A percentile compares a stretch with the other conserved stretches of the same genome.
These are phyloP conservation scores for Venturia oleaginea DNA, from an alignment of 2,329 filamentous ascomycete species.

Conservation along the genomic window DNA sequence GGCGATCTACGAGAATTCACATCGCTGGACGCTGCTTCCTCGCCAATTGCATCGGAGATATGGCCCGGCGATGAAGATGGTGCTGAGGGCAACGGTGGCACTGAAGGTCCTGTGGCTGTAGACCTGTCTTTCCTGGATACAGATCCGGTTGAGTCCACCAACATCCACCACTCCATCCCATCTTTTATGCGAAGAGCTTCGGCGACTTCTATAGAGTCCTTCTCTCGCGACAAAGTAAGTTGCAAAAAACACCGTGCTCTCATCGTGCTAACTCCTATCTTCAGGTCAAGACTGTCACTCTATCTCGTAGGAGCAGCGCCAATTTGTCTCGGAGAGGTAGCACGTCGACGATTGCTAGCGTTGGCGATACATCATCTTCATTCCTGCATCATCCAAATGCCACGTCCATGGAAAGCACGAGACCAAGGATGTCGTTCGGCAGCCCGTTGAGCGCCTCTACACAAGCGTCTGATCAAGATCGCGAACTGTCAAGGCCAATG, in stretches of 20 bases:
- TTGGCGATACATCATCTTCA: neutral
- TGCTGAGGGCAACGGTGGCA: neutral
- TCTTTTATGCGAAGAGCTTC: constrained; percentile 24
- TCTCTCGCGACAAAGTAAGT: constrained; percentile 23
- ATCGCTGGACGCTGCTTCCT: neutral
- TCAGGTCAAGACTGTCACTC: constrained; percentile 22
- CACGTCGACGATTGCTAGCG: neutral
- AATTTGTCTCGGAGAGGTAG: neutral
- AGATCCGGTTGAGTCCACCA: neutral
- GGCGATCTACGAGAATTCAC: neutral
- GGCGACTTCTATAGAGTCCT: constrained; percentile 24
- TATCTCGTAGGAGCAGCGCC: constrained; percentile 17
- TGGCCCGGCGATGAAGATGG: constrained; percentile 1
- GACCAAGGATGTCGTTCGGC: neutral
- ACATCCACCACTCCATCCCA: neutral
- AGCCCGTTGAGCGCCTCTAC: constrained; percentile 2
- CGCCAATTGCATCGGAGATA: neutral
- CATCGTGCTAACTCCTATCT: constrained; percentile 7
- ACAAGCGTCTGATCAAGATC: neutral
- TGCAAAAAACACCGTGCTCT: neutral
- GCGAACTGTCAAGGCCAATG: neutral
- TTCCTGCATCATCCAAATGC: neutral
- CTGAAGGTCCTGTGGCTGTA: neutral
- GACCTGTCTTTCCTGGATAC: neutral
- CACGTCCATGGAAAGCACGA: neutral